A percentile compares a stretch with the other conserved stretches of the same genome.
These are phyloP conservation scores for Lasiosphaeris hirsuta DNA, from an alignment of 495 filamentous ascomycete genomes.

Conservation along the genomic window DNA sequence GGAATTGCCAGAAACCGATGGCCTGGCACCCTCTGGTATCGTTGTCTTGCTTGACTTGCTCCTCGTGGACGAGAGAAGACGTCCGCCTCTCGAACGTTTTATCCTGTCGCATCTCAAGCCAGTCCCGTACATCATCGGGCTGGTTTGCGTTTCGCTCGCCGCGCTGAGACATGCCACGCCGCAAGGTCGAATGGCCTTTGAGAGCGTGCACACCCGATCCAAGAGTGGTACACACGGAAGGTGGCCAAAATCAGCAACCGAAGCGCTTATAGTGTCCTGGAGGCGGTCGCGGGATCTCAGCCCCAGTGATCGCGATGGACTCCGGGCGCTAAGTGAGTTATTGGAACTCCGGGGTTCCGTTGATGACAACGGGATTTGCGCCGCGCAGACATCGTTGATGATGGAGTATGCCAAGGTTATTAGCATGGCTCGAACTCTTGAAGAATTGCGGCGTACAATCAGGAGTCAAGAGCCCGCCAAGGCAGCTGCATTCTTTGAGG, in stretches of 20 bases:
- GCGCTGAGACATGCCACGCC: conserved; percentile 2
- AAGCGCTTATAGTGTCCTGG: conserved; percentile 12
- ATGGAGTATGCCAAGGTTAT: conserved; percentile 6
- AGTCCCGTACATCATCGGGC: conserved; percentile 3
- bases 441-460: not conserved
- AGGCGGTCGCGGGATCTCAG: conserved; percentile 9
- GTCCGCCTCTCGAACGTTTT: not conserved
- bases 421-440: conserved; percentile 1
- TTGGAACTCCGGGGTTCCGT: not conserved
- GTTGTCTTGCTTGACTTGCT: conserved; percentile 10
- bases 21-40: not conserved
- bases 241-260: conserved; percentile 8
- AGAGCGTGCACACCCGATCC: conserved; percentile 12
- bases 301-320: conserved; percentile 6
- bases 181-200: not conserved
- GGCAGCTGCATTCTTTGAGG: conserved; percentile 10
- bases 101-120: conserved; percentile 10
- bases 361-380: not conserved
- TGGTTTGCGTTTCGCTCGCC: conserved; percentile 7
- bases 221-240: not conserved
- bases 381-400: conserved; percentile 2
- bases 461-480: conserved; percentile 2
- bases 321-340: conserved; percentile 1
- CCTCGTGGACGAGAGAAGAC: not conserved
- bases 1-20: not conserved